Conservation (phyloP, 2,329 filamentous ascomycete species). For the Chalara sp. region DNA sequence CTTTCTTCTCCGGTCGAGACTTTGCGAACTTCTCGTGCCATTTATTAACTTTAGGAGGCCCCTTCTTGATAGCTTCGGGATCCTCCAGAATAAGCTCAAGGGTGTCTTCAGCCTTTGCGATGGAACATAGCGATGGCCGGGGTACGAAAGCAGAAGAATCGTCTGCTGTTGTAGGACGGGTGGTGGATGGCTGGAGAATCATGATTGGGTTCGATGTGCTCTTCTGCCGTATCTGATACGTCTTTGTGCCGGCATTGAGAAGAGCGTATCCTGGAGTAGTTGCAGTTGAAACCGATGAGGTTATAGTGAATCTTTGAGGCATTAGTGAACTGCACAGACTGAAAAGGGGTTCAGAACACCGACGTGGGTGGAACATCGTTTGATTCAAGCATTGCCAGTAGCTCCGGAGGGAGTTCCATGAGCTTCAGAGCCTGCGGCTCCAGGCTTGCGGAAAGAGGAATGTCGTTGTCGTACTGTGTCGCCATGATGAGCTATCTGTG, state of each 20-base stretch:
- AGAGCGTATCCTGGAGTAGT: conserved; percentile 39
- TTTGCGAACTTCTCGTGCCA: conserved; percentile 54
- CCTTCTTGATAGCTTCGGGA: conserved; percentile 18
- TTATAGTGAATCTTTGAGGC: conserved; percentile 16
- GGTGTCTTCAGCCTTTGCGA: conserved; percentile 55
- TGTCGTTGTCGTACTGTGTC: conserved; percentile 31
- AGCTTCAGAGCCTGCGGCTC: conserved; percentile 49
- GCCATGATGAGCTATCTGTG: conserved; percentile 12
- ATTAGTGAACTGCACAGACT: conserved; percentile 1
- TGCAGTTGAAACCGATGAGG: conserved; percentile 30
- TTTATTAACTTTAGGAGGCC: conserved; percentile 34
- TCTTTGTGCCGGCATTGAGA: conserved; percentile 43
- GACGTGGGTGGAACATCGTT: conserved; percentile 43
- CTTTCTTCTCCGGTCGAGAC: conserved; percentile 17
- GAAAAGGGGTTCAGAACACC: conserved; percentile 20
- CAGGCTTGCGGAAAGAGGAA: conserved; percentile 43
- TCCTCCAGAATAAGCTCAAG: conserved; percentile 48
- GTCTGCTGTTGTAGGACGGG: conserved; percentile 15
- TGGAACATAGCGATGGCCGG: conserved; percentile 35
- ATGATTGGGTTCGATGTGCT: conserved; percentile 63
- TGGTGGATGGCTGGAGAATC: conserved; percentile 36
- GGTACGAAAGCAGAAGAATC: conserved; percentile 20
- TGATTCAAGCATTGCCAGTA: conserved; percentile 48
- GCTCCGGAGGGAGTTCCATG: conserved; percentile 54
- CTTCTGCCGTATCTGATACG: conserved; percentile 56